These are phyloP conservation scores for Puccinia sorghi DNA, from an alignment of 1,284 basidiomycete genomes.

Conservation along the genomic window DNA sequence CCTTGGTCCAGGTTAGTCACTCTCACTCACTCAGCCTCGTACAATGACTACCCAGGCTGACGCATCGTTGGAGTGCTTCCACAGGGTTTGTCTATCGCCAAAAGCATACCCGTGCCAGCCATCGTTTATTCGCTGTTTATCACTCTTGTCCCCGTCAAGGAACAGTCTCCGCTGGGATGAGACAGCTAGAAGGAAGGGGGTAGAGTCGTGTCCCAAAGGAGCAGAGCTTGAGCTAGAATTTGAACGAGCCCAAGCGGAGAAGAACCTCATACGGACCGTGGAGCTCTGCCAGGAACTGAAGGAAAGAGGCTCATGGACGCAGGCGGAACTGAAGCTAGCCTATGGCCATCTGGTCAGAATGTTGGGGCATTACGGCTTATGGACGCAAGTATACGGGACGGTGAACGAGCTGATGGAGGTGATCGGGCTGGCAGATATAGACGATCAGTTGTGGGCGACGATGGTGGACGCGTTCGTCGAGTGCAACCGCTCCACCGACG, in stretches of 20 bases:
- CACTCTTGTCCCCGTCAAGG: too few species aligned
- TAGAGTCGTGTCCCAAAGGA: too few species aligned
- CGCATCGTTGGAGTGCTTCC: too few species aligned
- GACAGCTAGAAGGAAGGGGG: too few species aligned
- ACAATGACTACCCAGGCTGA: too few species aligned
- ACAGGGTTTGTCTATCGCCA: too few species aligned
- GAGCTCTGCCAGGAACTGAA: slow-evolving; percentile 26
- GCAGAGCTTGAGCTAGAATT: neutral
- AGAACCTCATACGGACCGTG: slow-evolving; percentile 3
- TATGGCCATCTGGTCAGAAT: slow-evolving; percentile 9
- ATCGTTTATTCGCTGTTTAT: too few species aligned
- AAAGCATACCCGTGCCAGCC: too few species aligned
- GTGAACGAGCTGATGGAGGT: slow-evolving; percentile 26
- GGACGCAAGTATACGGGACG: slow-evolving; percentile 23
- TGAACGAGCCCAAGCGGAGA: slow-evolving; percentile 8
- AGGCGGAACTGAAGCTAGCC: slow-evolving; percentile 1
- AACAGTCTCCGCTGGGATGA: too few species aligned
- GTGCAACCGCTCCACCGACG: slow-evolving; percentile 22
- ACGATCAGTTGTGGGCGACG: slow-evolving; percentile 16
- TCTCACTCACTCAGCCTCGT: too few species aligned
- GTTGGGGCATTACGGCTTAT: slow-evolving; percentile 22
- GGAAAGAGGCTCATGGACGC: neutral
- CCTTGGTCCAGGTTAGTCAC: too few species aligned
- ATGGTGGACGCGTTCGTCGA: slow-evolving; percentile 12
- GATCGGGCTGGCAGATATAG: neutral